These are phyloP conservation scores for Mucor ambiguus DNA, from an alignment of 371 early-diverging fungal genomes.

Conservation along the genomic window DNA sequence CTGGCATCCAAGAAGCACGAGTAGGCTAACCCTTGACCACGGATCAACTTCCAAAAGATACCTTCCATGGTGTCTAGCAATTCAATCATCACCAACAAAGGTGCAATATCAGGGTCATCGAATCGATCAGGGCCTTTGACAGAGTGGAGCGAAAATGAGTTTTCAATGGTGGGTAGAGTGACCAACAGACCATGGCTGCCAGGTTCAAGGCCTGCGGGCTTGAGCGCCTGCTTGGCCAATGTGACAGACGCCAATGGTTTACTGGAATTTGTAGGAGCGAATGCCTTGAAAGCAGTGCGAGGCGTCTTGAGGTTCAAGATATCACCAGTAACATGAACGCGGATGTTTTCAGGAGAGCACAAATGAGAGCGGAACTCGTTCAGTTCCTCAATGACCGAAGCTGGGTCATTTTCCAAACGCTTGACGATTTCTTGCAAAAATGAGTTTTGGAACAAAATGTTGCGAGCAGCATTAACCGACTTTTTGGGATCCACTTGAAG, in stretches of 20 bases:
- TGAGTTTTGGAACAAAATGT: slow-evolving; percentile 53
- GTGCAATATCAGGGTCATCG: slow-evolving; percentile 61
- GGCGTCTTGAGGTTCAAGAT: slow-evolving; percentile 55
- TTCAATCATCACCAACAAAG: slow-evolving; percentile 64
- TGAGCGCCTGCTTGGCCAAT: slow-evolving; percentile 55
- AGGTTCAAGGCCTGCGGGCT: slow-evolving; percentile 52
- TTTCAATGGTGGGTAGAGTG: slow-evolving; percentile 66
- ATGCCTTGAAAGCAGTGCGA: slow-evolving; percentile 46
- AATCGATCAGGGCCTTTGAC: slow-evolving; percentile 53
- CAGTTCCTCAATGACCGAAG: slow-evolving; percentile 50
- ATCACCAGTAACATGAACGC: slow-evolving; percentile 65
- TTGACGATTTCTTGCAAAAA: slow-evolving; percentile 59
- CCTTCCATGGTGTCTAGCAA: slow-evolving; percentile 65
- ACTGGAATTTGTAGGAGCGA: slow-evolving; percentile 20
- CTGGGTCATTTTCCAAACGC: slow-evolving; percentile 52
- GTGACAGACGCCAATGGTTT: slow-evolving; percentile 43
- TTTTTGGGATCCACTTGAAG: slow-evolving; percentile 53
- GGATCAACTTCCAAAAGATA: slow-evolving; percentile 69
- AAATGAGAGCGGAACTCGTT: slow-evolving; percentile 59
- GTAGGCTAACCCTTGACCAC: slow-evolving; percentile 71
- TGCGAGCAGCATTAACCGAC: slow-evolving; percentile 54
- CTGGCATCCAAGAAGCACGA: slow-evolving; percentile 54
- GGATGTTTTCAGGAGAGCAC: slow-evolving; percentile 57
- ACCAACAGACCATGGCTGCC: slow-evolving; percentile 57
- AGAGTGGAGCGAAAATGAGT: slow-evolving; percentile 57